Evolutionary conservation across 2,329 filamentous ascomycete species (phyloP).

Genomic region (Talaromyces sp.): DNA sequence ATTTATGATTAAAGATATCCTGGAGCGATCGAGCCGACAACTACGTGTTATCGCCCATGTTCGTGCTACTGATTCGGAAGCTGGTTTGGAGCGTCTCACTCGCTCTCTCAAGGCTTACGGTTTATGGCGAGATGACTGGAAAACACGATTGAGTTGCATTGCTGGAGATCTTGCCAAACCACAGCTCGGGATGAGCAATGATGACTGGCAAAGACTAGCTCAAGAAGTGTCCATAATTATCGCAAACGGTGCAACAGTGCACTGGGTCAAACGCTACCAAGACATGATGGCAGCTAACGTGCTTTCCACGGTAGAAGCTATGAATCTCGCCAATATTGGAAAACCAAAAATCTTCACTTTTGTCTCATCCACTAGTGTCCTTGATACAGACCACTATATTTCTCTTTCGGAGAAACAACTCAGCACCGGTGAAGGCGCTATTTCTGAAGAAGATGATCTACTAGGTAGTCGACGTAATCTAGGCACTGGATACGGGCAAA

Average conservation of each 20-base stretch:
- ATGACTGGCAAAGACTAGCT: conserved; percentile 61
- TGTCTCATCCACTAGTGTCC: conserved; percentile 73
- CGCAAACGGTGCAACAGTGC: conserved; percentile 74
- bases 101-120: conserved; percentile 69
- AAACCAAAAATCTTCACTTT: conserved; percentile 78
- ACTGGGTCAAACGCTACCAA: conserved; percentile 78
- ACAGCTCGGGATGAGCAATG: conserved; percentile 65
- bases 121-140: conserved; percentile 67
- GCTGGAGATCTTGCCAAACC: conserved; percentile 70
- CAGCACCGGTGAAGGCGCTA: conserved; percentile 57
- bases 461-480: conserved; percentile 71
- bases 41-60: conserved; percentile 71
- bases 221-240: conserved; percentile 67
- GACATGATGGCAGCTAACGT: conserved; percentile 72
- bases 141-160: conserved; percentile 60
- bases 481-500: conserved; percentile 83
- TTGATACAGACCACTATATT: conserved; percentile 80
- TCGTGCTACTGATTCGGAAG: conserved; percentile 55
- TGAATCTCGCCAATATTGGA: conserved; percentile 70
- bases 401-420: conserved; percentile 62
- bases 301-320: conserved; percentile 68
- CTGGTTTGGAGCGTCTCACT: conserved; percentile 61
- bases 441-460: conserved; percentile 74
- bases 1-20: conserved; percentile 71
- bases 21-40: conserved; percentile 54